These are phyloP conservation scores for Alloascoidea hylecoeti DNA, from an alignment of 805 yeast species.

Conservation along the genomic window DNA sequence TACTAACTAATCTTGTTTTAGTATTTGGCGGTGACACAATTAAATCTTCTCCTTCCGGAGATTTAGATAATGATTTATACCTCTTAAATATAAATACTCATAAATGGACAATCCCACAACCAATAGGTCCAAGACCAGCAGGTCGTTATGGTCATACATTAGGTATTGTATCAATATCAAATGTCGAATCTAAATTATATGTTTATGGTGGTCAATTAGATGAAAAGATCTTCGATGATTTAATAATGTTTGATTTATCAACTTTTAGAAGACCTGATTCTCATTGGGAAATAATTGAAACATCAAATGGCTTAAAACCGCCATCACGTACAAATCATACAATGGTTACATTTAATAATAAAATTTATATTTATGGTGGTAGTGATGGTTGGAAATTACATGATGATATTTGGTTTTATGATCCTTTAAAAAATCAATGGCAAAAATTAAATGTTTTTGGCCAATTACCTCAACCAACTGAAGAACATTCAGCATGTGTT, in stretches of 20 bases:
- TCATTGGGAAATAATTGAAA: constrained; percentile 64
- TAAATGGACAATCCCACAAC: constrained; percentile 70
- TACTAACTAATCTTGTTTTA: background rate
- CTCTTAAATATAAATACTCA: constrained; percentile 68
- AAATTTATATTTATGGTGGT: constrained; percentile 86
- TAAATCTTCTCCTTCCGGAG: constrained; percentile 46
- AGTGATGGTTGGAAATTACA: constrained; percentile 59
- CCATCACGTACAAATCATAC: constrained; percentile 89
- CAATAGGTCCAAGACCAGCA: constrained; percentile 61
- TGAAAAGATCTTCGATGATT: constrained; percentile 66
- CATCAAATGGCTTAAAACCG: constrained; percentile 32
- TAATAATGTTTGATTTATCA: constrained; percentile 77
- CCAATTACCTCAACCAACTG: constrained; percentile 68
- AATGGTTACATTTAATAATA: constrained; percentile 66
- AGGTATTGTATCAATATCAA: constrained; percentile 33
- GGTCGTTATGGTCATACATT: constrained; percentile 92
- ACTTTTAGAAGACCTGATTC: constrained; percentile 75
- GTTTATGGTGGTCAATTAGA: constrained; percentile 94
- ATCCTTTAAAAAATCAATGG: constrained; percentile 61
- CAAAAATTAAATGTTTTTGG: constrained; percentile 56
- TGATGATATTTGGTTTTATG: constrained; percentile 71
- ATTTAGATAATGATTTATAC: constrained; percentile 81
- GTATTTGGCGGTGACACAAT: constrained; percentile 94
- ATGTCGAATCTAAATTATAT: constrained; percentile 50
- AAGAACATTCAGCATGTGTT: constrained; percentile 80